A percentile compares a stretch with the other conserved stretches of the same genome.
Evolutionary conservation across 1,139 yeast genomes (phyloP).

Genomic region (Geotrichum australiense): DNA sequence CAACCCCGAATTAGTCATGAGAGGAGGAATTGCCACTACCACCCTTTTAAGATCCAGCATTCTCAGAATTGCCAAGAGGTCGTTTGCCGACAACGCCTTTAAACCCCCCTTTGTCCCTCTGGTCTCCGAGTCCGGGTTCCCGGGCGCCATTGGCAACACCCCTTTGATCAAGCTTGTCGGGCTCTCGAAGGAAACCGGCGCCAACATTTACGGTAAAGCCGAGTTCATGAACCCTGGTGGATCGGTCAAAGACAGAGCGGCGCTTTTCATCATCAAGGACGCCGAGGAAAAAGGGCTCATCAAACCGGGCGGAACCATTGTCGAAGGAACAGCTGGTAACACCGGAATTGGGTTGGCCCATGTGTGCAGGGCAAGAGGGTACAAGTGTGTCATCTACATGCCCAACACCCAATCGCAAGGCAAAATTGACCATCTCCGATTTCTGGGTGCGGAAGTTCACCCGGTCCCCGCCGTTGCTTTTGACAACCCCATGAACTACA

Average conservation of each 20-base stretch:
- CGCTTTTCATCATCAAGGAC: slow-evolving; percentile 65
- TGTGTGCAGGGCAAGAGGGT: slow-evolving; percentile 76
- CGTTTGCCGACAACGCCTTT: slow-evolving; percentile 15
- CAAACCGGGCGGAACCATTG: slow-evolving; percentile 63
- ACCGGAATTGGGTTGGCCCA: slow-evolving; percentile 91
- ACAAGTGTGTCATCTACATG: slow-evolving; percentile 80
- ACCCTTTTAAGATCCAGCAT: neutral
- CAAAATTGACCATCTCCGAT: slow-evolving; percentile 63
- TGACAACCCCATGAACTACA: slow-evolving; percentile 73
- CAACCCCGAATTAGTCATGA: slow-evolving; percentile 1
- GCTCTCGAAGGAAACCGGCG: slow-evolving; percentile 54
- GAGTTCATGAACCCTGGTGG: slow-evolving; percentile 96
- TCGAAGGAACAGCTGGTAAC: slow-evolving; percentile 71
- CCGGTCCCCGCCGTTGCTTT: slow-evolving; percentile 90
- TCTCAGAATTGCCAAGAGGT: neutral
- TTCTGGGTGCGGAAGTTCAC: slow-evolving; percentile 76
- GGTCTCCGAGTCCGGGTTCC: slow-evolving; percentile 54
- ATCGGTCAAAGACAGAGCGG: slow-evolving; percentile 87
- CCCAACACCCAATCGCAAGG: slow-evolving; percentile 80
- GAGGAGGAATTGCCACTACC: neutral
- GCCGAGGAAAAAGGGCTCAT: slow-evolving; percentile 69
- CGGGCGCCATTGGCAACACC: slow-evolving; percentile 81
- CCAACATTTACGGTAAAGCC: slow-evolving; percentile 82
- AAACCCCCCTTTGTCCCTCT: slow-evolving; percentile 51
- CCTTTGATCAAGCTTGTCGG: slow-evolving; percentile 64